Percentiles rank a stretch among this genome's conserved stretches.
Conservation (phyloP, 768 basidiomycete genomes). For the Amanita jacksonii region DNA sequence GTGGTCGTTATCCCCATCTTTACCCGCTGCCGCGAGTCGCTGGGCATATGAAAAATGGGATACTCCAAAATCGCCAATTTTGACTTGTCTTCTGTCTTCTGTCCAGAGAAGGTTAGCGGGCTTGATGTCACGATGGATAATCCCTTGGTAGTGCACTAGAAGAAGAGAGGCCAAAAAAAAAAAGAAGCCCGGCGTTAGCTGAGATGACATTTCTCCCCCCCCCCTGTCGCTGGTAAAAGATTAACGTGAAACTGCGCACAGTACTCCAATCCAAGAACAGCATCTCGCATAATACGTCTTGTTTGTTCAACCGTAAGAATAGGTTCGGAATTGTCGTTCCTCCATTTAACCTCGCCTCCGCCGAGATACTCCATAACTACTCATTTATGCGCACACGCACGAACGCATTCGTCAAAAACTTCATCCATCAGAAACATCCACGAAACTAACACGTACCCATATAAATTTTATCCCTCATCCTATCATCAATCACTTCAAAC, state of each 20-base stretch:
- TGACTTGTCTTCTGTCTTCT: slow-evolving; percentile 77
- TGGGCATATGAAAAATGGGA: slow-evolving; percentile 93
- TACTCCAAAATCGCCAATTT: slow-evolving; percentile 97
- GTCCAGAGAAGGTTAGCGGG: slow-evolving; percentile 95
- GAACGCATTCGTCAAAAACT: slow-evolving; percentile 9
- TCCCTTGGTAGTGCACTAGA: slow-evolving; percentile 94
- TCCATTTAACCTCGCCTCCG: slow-evolving; percentile 94
- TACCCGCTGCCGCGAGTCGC: slow-evolving; percentile 56
- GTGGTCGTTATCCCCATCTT: slow-evolving; percentile 28
- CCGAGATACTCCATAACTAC: slow-evolving; percentile 94
- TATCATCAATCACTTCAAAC: slow-evolving; percentile 92
- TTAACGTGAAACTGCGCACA: slow-evolving; percentile 41
- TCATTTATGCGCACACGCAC: slow-evolving; percentile 7
- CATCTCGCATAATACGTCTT: slow-evolving; percentile 83
- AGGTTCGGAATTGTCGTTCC: slow-evolving; percentile 51
- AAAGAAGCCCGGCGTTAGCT: too few species aligned
- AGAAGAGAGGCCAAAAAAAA: too few species aligned
- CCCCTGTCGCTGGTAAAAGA: too few species aligned
- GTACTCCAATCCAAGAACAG: slow-evolving; percentile 91
- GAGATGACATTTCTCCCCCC: too few species aligned
- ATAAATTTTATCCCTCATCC: slow-evolving; percentile 78
- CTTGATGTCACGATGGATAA: slow-evolving; percentile 99
- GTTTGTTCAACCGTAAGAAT: slow-evolving; percentile 78
- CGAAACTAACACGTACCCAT: slow-evolving; percentile 65
- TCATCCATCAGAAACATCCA: background rate